Percentiles rank a stretch among this genome's conserved stretches.
Conservation (phyloP, 768 basidiomycete genomes). For the Russula foetens region DNA sequence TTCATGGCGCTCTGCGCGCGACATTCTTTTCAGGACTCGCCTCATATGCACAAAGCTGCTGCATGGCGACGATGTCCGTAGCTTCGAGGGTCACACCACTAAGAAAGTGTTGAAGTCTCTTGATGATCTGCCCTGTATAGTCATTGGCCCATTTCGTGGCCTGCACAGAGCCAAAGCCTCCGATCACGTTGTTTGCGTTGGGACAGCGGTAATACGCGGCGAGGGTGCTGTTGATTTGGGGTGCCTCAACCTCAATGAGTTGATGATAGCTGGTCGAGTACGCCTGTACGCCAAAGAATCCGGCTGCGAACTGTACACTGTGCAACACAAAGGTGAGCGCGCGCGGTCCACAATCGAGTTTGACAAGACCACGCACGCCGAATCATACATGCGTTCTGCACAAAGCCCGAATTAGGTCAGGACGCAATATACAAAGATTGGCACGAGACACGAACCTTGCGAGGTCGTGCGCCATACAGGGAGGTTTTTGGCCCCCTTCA, state of each 20-base stretch:
- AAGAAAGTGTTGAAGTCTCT: constrained; percentile 29
- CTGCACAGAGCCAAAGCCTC: constrained; percentile 23
- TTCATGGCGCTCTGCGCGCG: background rate
- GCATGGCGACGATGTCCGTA: constrained; percentile 30
- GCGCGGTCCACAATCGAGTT: background rate
- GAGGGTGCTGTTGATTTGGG: constrained; percentile 41
- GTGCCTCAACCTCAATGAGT: constrained; percentile 37
- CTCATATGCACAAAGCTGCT: constrained; percentile 35
- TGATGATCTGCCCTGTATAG: constrained; percentile 33
- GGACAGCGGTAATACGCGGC: constrained; percentile 32
- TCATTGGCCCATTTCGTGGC: constrained; percentile 31
- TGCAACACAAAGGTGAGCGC: background rate
- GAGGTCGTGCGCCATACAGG: constrained; percentile 45
- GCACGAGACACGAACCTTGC: constrained; percentile 26
- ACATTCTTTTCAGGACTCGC: constrained; percentile 3
- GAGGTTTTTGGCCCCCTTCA: constrained; percentile 34
- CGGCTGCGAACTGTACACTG: constrained; percentile 41
- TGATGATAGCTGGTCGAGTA: constrained; percentile 38
- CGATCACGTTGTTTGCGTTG: constrained; percentile 25
- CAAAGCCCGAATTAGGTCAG: background rate
- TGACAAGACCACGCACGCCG: constrained; percentile 23
- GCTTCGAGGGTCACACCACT: constrained; percentile 28
- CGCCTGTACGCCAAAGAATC: constrained; percentile 39
- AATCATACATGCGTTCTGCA: constrained; percentile 29
- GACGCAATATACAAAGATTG: background rate